Base-by-base conservation (phyloP, 768 basidiomycete genomes). In the Hygrocybe punicea region DNA sequence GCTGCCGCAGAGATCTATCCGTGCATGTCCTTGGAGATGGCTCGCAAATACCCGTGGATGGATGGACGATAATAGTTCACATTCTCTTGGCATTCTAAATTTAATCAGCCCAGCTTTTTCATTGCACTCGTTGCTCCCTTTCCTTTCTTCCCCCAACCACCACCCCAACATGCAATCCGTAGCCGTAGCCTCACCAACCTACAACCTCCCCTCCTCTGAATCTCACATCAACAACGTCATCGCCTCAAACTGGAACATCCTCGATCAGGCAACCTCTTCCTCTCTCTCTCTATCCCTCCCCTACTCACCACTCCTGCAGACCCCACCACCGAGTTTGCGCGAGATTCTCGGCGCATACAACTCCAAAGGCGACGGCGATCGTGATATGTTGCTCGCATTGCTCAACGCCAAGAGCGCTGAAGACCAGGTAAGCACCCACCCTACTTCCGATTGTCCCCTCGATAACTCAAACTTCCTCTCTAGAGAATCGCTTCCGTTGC, bases 371-470 rank as follows among this genome's bases (percentile, higher is more conserved):
- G 91, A 94, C 59, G 93, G 92, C 42, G 94, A 97, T 78, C 81
- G 93, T 21, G 92, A 95, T 52, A 88, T 95, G 84, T 78, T 97
- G 19, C 79, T 96, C 35, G 84, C 91, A 62, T 89, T 97, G 81
- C 78, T 97, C 50, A 92, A 89, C 58, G 93, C 93, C 66, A 97
- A 97, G 77, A 82, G 85, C 46, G 87, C 94, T 11, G 94, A 97
- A 69, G 94, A 97, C 68, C 89, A 96, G 82, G 92, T 91, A 61
- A 40, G 83, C 65, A 52, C 58, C 51, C 52, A 35, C 51, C n/a
- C 49, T 55, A 48, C 53, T 40, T 34, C 39, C 17, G n/a, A 50
- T 49, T 50, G 24, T 23, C 46, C 51, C 21, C 53, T 47, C 59
- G 34, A 51, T 11, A 51, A 56, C 51, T 55, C 45, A 53, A 55